phyloP scores from a whole-genome alignment of 108 stramenopile genomes.

The Pseudonitzschia delicatissima region DNA sequence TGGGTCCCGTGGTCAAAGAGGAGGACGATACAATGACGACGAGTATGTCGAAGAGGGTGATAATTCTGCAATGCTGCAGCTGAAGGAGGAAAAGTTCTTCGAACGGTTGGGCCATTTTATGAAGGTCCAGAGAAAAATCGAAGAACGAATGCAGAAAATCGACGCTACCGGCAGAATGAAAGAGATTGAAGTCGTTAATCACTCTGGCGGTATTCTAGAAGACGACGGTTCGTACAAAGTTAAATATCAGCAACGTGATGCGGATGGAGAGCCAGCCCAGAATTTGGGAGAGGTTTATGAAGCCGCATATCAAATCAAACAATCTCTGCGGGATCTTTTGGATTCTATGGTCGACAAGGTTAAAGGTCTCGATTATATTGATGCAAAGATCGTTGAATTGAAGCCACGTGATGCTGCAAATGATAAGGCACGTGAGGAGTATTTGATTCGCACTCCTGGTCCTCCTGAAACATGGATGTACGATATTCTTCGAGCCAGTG shows the following conservation, averaged over 20 bases:
- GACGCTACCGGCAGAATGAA: slow-evolving; percentile 23
- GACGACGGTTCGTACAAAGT: slow-evolving; percentile 26
- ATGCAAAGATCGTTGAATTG: slow-evolving; percentile 35
- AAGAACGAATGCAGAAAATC: slow-evolving; percentile 38
- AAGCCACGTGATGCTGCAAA: slow-evolving; percentile 41
- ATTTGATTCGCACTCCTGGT: slow-evolving; percentile 29
- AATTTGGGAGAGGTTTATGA: slow-evolving; percentile 42
- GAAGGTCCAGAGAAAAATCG: slow-evolving; percentile 35
- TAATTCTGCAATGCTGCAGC: slow-evolving; percentile 15
- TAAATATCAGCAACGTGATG: slow-evolving; percentile 38
- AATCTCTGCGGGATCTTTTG: slow-evolving; percentile 30
- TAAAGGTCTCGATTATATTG: slow-evolving; percentile 41
- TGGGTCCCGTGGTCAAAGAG: slow-evolving; percentile 11
- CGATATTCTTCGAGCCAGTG: slow-evolving; percentile 34
- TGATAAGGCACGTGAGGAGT: slow-evolving; percentile 37
- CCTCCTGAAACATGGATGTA: slow-evolving; percentile 38
- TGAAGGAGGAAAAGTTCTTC: slow-evolving; percentile 36
- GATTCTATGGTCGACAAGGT: slow-evolving; percentile 43
- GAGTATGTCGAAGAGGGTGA: slow-evolving; percentile 28
- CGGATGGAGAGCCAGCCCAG: slow-evolving; percentile 33
- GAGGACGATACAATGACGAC: slow-evolving; percentile 21
- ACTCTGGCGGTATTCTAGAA: slow-evolving; percentile 31
- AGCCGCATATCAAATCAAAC: slow-evolving; percentile 43
- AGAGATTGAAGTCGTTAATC: slow-evolving; percentile 27
- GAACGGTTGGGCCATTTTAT: slow-evolving; percentile 42